phyloP scores from a whole-genome alignment of 2,329 filamentous ascomycete genomes.

The Diplodia seriata region DNA sequence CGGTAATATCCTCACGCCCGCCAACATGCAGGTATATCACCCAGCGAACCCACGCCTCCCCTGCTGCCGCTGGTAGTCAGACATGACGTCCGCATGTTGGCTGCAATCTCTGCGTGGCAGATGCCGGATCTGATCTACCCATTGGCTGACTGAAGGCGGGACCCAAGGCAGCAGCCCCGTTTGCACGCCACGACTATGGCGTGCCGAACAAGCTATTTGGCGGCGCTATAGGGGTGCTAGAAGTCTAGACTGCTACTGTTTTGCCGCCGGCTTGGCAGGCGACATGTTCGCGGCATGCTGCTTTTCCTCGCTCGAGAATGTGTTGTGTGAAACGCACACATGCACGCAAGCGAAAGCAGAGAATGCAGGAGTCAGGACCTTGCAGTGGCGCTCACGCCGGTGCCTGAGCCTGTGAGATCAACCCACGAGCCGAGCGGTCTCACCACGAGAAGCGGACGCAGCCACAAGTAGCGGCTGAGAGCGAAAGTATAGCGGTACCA shows the following conservation, averaged over 20 bases:
- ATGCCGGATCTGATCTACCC: not conserved
- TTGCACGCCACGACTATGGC: not conserved
- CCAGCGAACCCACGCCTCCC: not conserved
- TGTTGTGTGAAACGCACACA: not conserved
- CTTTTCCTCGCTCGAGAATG: not conserved
- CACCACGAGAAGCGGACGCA: slow-evolving; percentile 3
- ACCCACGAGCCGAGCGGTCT: slow-evolving; percentile 17
- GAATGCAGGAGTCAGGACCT: not conserved
- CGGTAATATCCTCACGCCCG: not conserved
- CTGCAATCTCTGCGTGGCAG: not conserved
- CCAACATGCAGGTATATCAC: not conserved
- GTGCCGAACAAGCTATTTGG: too few relatives aligned
- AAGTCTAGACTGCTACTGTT: not conserved
- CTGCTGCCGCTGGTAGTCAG: not conserved
- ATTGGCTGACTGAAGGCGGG: slow-evolving; percentile 1
- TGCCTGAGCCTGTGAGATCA: slow-evolving; percentile 11
- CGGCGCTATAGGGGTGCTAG: not conserved
- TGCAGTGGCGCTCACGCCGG: slow-evolving; percentile 13
- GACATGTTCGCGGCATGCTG: not conserved
- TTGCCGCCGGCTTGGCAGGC: not conserved
- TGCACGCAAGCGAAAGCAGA: slow-evolving; percentile 2
- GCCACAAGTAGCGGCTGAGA: slow-evolving; percentile 12
- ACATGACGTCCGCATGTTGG: not conserved
- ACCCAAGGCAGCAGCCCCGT: slow-evolving; percentile 17
- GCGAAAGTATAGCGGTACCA: not conserved